Evolutionary conservation across 1,284 basidiomycete species (phyloP).

Genomic region (Sparassis latifolia): DNA sequence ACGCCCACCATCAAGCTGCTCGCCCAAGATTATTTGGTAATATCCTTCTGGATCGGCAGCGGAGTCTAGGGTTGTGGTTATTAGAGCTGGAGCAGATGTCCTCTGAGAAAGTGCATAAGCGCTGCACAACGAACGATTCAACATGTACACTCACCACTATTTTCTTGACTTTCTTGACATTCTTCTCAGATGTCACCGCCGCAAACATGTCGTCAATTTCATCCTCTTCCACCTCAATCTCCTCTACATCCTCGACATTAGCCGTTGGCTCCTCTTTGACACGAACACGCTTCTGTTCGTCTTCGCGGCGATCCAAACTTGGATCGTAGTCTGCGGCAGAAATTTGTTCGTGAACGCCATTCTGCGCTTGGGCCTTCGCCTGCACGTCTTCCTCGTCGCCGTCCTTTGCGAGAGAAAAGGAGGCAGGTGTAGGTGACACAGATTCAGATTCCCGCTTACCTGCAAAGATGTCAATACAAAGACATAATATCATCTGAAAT

Average conservation of each 20-base stretch:
- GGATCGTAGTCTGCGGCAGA: constrained; percentile 94
- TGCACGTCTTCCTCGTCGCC: constrained; percentile 42
- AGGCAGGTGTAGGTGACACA: constrained; percentile 45
- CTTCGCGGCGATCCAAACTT: constrained; percentile 75
- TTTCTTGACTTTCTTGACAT: constrained; percentile 54
- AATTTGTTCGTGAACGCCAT: constrained; percentile 59
- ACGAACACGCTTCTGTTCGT: constrained; percentile 64
- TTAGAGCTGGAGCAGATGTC: constrained; percentile 51
- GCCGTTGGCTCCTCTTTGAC: constrained; percentile 34
- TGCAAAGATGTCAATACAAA: constrained; percentile 11
- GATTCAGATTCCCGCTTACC: constrained; percentile 48
- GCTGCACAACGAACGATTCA: neutral
- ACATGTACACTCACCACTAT: constrained; percentile 36
- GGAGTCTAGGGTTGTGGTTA: constrained; percentile 65
- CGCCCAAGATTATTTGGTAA: constrained; percentile 91
- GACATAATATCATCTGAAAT: neutral
- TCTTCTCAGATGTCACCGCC: constrained; percentile 48
- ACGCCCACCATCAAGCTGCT: constrained; percentile 86
- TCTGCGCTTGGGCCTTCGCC: constrained; percentile 34
- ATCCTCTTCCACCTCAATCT: constrained; percentile 53
- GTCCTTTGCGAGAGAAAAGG: constrained; percentile 58
- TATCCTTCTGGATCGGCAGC: constrained; percentile 92
- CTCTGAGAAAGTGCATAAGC: constrained; percentile 33
- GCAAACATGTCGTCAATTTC: constrained; percentile 92
- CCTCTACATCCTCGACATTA: constrained; percentile 53